phyloP scores from a whole-genome alignment of 139 green algal species.

The Auxenochlorella protothecoides region DNA sequence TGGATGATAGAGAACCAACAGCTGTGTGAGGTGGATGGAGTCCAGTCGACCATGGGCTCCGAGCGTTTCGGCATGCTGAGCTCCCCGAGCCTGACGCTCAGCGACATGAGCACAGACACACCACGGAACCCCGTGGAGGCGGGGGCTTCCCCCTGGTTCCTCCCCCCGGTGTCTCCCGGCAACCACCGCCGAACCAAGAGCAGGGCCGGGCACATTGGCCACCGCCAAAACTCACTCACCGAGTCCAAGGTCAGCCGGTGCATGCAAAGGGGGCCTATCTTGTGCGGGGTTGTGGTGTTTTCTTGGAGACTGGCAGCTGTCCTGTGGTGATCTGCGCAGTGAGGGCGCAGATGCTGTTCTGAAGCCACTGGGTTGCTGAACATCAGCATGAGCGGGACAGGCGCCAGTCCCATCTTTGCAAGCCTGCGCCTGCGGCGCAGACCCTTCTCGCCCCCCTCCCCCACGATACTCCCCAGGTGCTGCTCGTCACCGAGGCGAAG shows the following conservation, averaged over 20 bases:
- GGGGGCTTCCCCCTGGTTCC: too few relatives aligned
- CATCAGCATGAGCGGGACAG: too few relatives aligned
- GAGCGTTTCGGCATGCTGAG: neutral
- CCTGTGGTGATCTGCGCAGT: neutral
- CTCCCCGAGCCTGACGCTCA: neutral
- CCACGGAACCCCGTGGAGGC: neutral
- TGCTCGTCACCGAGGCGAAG: constrained; percentile 51
- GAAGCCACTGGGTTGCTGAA: too few relatives aligned
- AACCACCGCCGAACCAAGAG: too few relatives aligned
- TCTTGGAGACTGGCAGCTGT: neutral
- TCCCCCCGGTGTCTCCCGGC: too few relatives aligned
- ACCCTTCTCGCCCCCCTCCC: too few relatives aligned
- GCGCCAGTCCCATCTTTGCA: neutral
- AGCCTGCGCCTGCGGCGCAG: neutral
- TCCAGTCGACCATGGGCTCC: neutral
- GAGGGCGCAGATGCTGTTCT: too few relatives aligned
- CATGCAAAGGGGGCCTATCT: neutral
- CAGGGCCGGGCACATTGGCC: neutral
- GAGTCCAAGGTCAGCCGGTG: neutral
- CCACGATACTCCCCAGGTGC: constrained; percentile 20
- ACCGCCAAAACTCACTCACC: neutral
- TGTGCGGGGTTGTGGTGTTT: neutral
- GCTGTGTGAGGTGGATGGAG: neutral
- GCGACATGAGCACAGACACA: neutral
- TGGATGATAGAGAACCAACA: neutral